Evolutionary conservation across 306 rosid genomes (phyloP), one percentile per base, ranked within the genome.

Genomic region (Boehmeria nivea): DNA sequence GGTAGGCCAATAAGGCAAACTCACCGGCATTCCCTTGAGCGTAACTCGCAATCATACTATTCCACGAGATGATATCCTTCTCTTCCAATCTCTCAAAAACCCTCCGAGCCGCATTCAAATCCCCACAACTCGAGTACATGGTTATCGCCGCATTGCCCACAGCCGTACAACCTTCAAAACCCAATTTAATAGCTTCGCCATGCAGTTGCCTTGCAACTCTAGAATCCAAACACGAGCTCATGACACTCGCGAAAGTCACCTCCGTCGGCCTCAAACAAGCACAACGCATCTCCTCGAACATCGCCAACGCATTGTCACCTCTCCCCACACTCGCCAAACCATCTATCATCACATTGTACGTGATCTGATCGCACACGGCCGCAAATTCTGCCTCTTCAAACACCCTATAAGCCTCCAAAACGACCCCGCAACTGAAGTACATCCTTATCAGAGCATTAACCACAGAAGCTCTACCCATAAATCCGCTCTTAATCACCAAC

Each of bases 311-410:
- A 9, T 65, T 70, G 2, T 71, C 76, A 58, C 63, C 61, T 60
- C 42, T 71, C 39, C 63, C 66, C 20, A 55, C 58, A n/a, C n/a
- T n/a, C 52, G 34, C 64, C 27, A 50, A 50, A 58, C 63, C n/a
- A n/a, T n/a, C n/a, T n/a, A n/a, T 80, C 88, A 82, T 80, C 12
- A 82, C 90, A 69, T 84, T 84, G 70, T 68, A 84, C 0, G 91
- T 78, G 57, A 88, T 78, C 64, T 66, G 72, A 80, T 88, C 91
- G 43, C 38, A 60, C 10, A 60, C n/a, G n/a, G n/a, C 9, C 6
- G 6, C 51, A 38, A 43, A 44, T 45, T 67, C 83, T 20, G 59
- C 69, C 33, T 79, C 94, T 67, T 68, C 75, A 74, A 82, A 88
- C 50, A 78, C 78, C 60, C 57, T 61, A 63, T 33, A 78, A 10